Evolutionary conservation across 2,329 filamentous ascomycete species (phyloP), one percentile per base, ranked within the genome.

Genomic region (Botrytis cinerea): DNA sequence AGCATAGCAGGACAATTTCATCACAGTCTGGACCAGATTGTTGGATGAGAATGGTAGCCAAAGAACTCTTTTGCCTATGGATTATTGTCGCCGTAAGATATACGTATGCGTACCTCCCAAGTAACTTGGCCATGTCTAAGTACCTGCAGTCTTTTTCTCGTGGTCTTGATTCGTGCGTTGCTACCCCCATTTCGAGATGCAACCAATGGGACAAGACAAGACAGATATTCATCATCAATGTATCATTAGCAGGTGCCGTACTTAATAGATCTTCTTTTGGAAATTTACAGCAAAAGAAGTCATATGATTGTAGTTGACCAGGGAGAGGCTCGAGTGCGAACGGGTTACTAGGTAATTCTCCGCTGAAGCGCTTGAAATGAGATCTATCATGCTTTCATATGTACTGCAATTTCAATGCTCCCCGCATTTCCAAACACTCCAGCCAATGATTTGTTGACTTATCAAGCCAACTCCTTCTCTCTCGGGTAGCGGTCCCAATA

Each of bases 321-420:
- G 57, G 57, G 57, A 74, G 71, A 68, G 77, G 75, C 75, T 76
- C 75, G 76, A 78, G 75, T 60, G 45, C 75, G 68, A 73, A 74
- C 28, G 51, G 35, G 51, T 54, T 28, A 16, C 51, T 28, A n/a
- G 70, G 73, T 75, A 76, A 75, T 78, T 78, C 75, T 79, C 78
- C 77, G 76, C 46, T 43, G 68, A 32, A 71, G 28, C 45, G 67
- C 61, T 66, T 74, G 71, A 78, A 78, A 78, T 77, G 77, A 79
- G 64, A 75, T 67, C 72, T 16, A 74, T 76, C 74, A 77, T 78
- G 77, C 76, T 74, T 73, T 48, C 12, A 28, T 32, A 35, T 54
- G 45, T 68, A 51, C 62, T 62, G 70, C 40, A 54, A 67, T 72
- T 54, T 64, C 61, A 38, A 59, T 43, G 40, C 54, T 68, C 54